phyloP scores from a whole-genome alignment of 257 asterid genomes.

The Craterostigma plantagineum region DNA sequence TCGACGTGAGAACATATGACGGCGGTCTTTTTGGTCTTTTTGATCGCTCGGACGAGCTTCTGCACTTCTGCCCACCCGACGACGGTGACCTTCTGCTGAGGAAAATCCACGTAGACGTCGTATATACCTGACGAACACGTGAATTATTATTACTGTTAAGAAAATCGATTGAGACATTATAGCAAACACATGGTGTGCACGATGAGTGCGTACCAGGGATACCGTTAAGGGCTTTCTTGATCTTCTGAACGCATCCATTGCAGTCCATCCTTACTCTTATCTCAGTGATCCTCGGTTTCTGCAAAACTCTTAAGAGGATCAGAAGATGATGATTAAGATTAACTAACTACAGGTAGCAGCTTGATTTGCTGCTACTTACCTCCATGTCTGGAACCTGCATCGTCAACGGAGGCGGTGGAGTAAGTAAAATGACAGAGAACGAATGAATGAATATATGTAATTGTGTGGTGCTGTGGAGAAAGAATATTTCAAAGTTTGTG shows the following conservation, averaged over 20 bases:
- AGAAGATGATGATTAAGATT: too few relatives aligned
- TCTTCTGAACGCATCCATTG: constrained; percentile 65
- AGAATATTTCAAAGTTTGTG: constrained; percentile 39
- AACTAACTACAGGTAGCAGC: too few relatives aligned
- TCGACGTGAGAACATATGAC: constrained; percentile 36
- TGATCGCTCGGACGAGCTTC: constrained; percentile 45
- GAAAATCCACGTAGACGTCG: constrained; percentile 36
- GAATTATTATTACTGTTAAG: neutral
- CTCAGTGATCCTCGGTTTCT: constrained; percentile 40
- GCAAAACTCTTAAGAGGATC: constrained; percentile 13
- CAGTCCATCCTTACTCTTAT: constrained; percentile 61
- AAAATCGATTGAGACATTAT: too few relatives aligned
- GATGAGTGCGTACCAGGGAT: constrained; percentile 40
- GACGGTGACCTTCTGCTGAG: constrained; percentile 44
- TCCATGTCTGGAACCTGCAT: constrained; percentile 22
- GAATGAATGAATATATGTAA: constrained; percentile 19
- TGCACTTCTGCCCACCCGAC: constrained; percentile 58
- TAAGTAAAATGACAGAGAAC: constrained; percentile 7
- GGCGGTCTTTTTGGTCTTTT: constrained; percentile 47
- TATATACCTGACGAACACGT: constrained; percentile 22
- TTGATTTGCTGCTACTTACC: constrained; percentile 6
- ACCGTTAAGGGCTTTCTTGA: constrained; percentile 53
- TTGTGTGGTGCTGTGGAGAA: constrained; percentile 20
- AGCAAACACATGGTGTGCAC: too few relatives aligned
- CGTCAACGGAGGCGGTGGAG: constrained; percentile 7